Conservation (phyloP, 2,329 filamentous ascomycete species). For the Pseudogymnoascus sp. region DNA sequence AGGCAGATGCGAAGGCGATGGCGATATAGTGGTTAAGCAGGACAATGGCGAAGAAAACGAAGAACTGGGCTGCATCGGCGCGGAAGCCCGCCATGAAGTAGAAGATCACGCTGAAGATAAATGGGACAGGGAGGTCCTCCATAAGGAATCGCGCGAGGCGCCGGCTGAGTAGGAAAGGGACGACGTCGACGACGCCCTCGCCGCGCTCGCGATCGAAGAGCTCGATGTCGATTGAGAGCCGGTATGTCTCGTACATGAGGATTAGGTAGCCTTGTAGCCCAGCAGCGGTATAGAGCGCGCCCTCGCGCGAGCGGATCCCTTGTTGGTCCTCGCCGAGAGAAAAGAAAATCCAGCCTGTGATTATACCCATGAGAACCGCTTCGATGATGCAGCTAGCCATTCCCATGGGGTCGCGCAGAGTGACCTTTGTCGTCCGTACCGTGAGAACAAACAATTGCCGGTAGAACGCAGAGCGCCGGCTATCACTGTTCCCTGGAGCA, state of each 20-base stretch:
- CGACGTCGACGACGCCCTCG: conserved; percentile 61
- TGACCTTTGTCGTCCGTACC: conserved; percentile 59
- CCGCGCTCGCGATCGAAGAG: conserved; percentile 68
- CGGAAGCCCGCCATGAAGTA: conserved; percentile 76
- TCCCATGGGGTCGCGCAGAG: conserved; percentile 68
- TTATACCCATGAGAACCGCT: conserved; percentile 60
- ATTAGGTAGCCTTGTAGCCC: conserved; percentile 70
- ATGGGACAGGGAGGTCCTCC: conserved; percentile 64
- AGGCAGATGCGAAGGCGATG: conserved; percentile 60
- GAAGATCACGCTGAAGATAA: conserved; percentile 61
- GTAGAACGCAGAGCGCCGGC: conserved; percentile 43
- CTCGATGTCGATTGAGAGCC: conserved; percentile 64
- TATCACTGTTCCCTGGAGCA: neutral
- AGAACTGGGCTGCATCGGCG: conserved; percentile 52
- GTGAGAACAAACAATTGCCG: conserved; percentile 60
- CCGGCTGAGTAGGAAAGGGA: conserved; percentile 62
- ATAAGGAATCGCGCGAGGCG: conserved; percentile 59
- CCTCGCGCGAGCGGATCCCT: conserved; percentile 65
- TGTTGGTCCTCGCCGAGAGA: conserved; percentile 54
- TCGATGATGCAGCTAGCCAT: conserved; percentile 63
- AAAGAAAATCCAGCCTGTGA: conserved; percentile 66
- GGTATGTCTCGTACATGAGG: conserved; percentile 66
- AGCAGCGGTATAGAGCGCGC: conserved; percentile 62
- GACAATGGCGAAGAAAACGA: conserved; percentile 61
- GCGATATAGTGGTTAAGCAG: conserved; percentile 66